These are phyloP conservation scores for Scleroderma citrinum DNA, from an alignment of 768 basidiomycete species.

Conservation along the genomic window DNA sequence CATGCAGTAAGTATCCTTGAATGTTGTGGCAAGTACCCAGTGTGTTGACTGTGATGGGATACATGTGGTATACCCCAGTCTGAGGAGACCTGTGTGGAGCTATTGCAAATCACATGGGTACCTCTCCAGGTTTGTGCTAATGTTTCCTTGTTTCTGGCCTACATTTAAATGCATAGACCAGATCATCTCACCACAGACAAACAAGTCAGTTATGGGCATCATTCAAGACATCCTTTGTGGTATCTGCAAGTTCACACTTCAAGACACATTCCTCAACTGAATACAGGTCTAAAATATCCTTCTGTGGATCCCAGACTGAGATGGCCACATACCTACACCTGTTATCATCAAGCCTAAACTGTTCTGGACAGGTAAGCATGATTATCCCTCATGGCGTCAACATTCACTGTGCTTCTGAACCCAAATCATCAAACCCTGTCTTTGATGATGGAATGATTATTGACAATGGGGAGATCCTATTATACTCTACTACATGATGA, in stretches of 20 bases:
- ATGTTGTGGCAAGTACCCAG: background rate
- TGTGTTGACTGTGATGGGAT: slow-evolving; percentile 7
- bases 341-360: slow-evolving; percentile 96
- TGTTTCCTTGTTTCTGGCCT: background rate
- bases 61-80: slow-evolving; percentile 85
- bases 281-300: slow-evolving; percentile 94
- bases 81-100: slow-evolving; percentile 93
- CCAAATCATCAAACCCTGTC: slow-evolving; percentile 69
- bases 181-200: slow-evolving; percentile 99
- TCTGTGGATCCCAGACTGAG: slow-evolving; percentile 98
- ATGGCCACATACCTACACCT: slow-evolving; percentile 86
- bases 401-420: slow-evolving; percentile 74
- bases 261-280: slow-evolving; percentile 95
- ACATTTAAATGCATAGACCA: slow-evolving; percentile 27
- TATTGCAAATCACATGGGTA: slow-evolving; percentile 99
- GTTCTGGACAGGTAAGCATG: slow-evolving; percentile 97
- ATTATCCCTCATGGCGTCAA: slow-evolving; percentile 95
- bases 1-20: slow-evolving; percentile 90
- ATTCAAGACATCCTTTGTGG: slow-evolving; percentile 99
- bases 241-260: slow-evolving; percentile 93
- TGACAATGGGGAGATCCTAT: slow-evolving; percentile 94
- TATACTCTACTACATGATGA: slow-evolving; percentile 14
- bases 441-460: slow-evolving; percentile 95
- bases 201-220: slow-evolving; percentile 99
- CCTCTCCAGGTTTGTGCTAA: slow-evolving; percentile 70